Conservation (phyloP, 169 alveolate genomes). For the Cryptosporidium felis region DNA sequence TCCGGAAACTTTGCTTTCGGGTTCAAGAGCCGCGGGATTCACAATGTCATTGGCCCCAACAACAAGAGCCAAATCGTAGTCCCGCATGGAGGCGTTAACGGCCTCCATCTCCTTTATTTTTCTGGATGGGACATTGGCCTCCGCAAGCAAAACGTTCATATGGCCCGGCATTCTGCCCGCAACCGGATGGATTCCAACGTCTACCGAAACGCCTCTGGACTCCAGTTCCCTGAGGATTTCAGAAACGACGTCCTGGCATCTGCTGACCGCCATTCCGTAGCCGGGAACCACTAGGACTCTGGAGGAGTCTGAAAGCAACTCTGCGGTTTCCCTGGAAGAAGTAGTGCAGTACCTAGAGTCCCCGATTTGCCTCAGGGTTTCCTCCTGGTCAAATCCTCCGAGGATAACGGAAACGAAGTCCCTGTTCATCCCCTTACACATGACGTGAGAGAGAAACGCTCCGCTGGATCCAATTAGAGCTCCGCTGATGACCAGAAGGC, state of each 20-base stretch:
- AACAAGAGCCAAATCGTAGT: constrained; percentile 78
- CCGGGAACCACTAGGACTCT: constrained; percentile 81
- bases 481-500: constrained; percentile 81
- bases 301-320: constrained; percentile 70
- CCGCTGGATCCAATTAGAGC: constrained; percentile 82
- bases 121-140: constrained; percentile 74
- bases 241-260: constrained; percentile 75
- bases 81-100: constrained; percentile 74
- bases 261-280: constrained; percentile 79
- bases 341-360: constrained; percentile 67
- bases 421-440: constrained; percentile 85
- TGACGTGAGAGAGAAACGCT: constrained; percentile 79
- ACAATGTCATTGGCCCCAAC: constrained; percentile 84
- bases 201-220: constrained; percentile 71
- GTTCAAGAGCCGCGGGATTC: constrained; percentile 78
- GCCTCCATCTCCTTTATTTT: constrained; percentile 78
- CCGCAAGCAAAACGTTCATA: constrained; percentile 77
- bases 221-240: constrained; percentile 70
- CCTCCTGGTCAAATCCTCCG: constrained; percentile 82
- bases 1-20: constrained; percentile 74
- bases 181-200: constrained; percentile 76
- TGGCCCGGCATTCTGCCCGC: constrained; percentile 81
- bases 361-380: constrained; percentile 55
- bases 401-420: constrained; percentile 79
- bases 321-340: constrained; percentile 71